phyloP scores from a whole-genome alignment of 2,329 filamentous ascomycete genomes.

The Saccharata proteae region DNA sequence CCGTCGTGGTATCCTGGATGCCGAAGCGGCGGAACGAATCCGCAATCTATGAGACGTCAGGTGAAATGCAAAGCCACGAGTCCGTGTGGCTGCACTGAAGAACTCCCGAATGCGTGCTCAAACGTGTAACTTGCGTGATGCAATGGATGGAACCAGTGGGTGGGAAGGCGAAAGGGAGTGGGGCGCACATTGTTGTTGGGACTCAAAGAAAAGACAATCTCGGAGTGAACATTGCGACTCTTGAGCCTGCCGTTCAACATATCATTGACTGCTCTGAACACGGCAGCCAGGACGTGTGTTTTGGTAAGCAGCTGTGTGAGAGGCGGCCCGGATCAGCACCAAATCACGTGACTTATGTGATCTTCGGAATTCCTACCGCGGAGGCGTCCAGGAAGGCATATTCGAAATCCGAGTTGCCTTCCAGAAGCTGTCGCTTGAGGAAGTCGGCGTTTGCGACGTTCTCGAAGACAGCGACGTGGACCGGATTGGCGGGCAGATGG shows the following conservation, averaged over 20 bases:
- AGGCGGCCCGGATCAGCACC: not conserved
- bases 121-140: too few species aligned
- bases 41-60: conserved; percentile 51
- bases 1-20: conserved; percentile 55
- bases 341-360: not conserved
- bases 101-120: not conserved
- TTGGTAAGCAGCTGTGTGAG: conserved; percentile 52
- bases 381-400: conserved; percentile 88
- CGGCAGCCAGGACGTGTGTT: conserved; percentile 60
- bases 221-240: conserved; percentile 78
- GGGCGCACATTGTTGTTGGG: conserved; percentile 64
- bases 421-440: conserved; percentile 72
- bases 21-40: conserved; percentile 87
- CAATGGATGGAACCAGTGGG: not conserved
- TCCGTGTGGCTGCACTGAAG: conserved; percentile 1
- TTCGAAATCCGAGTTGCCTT: conserved; percentile 73
- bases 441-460: conserved; percentile 66
- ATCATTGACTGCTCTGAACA: conserved; percentile 64
- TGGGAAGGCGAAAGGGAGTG: conserved; percentile 1
- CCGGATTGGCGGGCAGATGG: conserved; percentile 57
- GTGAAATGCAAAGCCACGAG: not conserved
- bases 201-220: conserved; percentile 71
- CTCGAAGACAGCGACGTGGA: conserved; percentile 66
- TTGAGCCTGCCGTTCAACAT: conserved; percentile 50
- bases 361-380: conserved; percentile 39